phyloP scores from a whole-genome alignment of 371 early-diverging fungal species.

The Mortierella sp. region DNA sequence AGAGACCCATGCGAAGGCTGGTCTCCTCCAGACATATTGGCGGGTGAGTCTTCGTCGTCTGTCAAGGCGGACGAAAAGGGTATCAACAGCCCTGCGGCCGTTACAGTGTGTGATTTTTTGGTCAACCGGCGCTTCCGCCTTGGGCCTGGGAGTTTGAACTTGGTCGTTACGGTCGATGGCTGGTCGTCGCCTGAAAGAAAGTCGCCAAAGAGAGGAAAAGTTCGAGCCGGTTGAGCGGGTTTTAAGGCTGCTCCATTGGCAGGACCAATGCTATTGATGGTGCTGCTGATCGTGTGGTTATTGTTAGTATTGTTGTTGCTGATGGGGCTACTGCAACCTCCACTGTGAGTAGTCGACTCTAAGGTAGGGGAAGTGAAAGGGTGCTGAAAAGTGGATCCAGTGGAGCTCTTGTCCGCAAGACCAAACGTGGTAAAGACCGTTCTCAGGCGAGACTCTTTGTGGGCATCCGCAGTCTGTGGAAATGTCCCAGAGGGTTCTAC shows the following conservation, averaged over 20 bases:
- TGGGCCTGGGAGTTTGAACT: conserved; percentile 22
- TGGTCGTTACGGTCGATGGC: conserved; percentile 9
- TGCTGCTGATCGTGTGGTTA: too few species aligned
- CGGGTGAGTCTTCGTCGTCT: conserved; percentile 42
- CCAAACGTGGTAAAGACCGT: too few species aligned
- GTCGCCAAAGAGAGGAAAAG: conserved; percentile 27
- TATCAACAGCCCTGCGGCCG: conserved; percentile 6
- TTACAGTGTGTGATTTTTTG: conserved; percentile 23
- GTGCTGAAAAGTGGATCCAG: too few species aligned
- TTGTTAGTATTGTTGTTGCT: too few species aligned
- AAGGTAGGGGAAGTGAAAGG: too few species aligned
- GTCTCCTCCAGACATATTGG: neutral
- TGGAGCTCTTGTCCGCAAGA: too few species aligned
- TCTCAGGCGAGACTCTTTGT: too few species aligned
- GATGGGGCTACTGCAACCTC: too few species aligned
- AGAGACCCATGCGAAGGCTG: neutral
- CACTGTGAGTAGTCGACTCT: too few species aligned
- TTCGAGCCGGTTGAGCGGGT: conserved; percentile 15
- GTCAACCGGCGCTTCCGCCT: conserved; percentile 28
- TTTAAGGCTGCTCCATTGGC: conserved; percentile 1
- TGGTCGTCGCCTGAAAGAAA: conserved; percentile 51
- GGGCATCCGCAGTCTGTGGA: too few species aligned
- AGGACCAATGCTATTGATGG: too few species aligned
- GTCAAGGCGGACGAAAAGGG: conserved; percentile 10
- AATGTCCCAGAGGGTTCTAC: too few species aligned